Evolutionary conservation across 208 protist genomes (phyloP).

Genomic region (Angomonas deanei): DNA sequence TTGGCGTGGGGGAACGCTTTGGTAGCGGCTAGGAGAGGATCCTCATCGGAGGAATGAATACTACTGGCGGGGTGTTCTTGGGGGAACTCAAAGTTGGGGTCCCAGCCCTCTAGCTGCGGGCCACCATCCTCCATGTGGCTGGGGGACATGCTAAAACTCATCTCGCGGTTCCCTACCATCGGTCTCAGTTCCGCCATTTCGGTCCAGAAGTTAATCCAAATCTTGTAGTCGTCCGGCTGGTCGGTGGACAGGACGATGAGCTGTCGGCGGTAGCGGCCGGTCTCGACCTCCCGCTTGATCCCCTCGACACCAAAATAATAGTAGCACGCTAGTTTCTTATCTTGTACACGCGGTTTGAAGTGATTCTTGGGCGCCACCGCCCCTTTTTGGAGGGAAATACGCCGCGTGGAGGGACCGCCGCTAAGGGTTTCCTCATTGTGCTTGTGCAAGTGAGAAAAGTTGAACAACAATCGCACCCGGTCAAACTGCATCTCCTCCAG

Average conservation of each 20-base stretch:
- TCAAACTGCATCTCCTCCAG: slow-evolving; percentile 42
- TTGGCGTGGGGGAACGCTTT: neutral
- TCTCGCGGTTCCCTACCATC: slow-evolving; percentile 15
- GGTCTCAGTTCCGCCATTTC: slow-evolving; percentile 27
- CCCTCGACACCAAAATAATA: slow-evolving; percentile 60
- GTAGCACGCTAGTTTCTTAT: slow-evolving; percentile 15
- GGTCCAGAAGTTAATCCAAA: slow-evolving; percentile 38
- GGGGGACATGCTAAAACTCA: neutral
- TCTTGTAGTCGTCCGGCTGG: slow-evolving; percentile 22
- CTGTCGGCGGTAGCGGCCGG: slow-evolving; percentile 12
- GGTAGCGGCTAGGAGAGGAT: slow-evolving; percentile 6
- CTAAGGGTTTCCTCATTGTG: slow-evolving; percentile 10
- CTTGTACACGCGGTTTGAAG: slow-evolving; percentile 6
- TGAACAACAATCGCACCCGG: slow-evolving; percentile 35
- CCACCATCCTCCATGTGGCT: neutral
- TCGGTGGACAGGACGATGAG: slow-evolving; percentile 45
- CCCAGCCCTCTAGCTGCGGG: neutral
- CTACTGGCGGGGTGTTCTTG: neutral
- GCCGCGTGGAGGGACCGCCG: slow-evolving; percentile 7
- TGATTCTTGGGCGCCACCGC: slow-evolving; percentile 1
- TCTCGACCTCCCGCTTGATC: slow-evolving; percentile 7
- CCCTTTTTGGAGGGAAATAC: slow-evolving; percentile 11
- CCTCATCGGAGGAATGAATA: slow-evolving; percentile 7
- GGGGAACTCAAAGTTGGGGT: slow-evolving; percentile 12
- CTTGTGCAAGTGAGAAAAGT: slow-evolving; percentile 34